phyloP scores from a whole-genome alignment of 1,139 yeast genomes.

The Hyphopichia khmerensis region DNA sequence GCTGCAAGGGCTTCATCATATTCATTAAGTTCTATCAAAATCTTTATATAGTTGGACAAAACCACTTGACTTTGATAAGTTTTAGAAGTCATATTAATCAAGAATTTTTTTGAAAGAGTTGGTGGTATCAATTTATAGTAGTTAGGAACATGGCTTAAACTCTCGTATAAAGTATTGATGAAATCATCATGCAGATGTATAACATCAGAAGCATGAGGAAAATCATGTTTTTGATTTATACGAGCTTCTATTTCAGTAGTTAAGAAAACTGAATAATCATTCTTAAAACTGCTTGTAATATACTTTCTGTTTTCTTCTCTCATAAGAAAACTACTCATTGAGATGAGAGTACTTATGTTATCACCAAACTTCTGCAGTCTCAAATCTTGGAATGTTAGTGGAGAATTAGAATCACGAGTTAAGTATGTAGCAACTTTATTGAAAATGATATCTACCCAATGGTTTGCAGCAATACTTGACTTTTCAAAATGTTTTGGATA shows the following conservation, averaged over 20 bases:
- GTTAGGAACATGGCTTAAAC: conserved; percentile 24
- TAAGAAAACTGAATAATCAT: conserved; percentile 30
- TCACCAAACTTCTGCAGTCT: conserved; percentile 22
- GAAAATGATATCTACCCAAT: conserved; percentile 39
- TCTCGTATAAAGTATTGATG: conserved; percentile 34
- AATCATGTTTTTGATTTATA: conserved; percentile 18
- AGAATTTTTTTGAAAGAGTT: conserved; percentile 29
- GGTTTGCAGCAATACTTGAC: conserved; percentile 36
- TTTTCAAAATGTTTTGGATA: conserved; percentile 28
- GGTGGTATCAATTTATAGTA: conserved; percentile 23
- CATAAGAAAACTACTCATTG: conserved; percentile 30
- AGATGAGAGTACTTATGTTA: conserved; percentile 26
- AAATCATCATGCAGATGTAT: conserved; percentile 24
- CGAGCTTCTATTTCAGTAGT: conserved; percentile 21
- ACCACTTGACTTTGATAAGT: conserved; percentile 42
- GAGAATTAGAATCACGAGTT: conserved; percentile 20
- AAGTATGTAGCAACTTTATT: conserved; percentile 23
- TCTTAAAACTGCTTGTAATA: conserved; percentile 23
- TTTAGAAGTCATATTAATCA: conserved; percentile 30
- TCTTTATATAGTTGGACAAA: conserved; percentile 31
- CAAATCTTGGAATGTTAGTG: conserved; percentile 21
- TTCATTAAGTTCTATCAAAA: conserved; percentile 35
- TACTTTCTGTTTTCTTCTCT: conserved; percentile 21
- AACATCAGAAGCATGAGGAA: conserved; percentile 34
- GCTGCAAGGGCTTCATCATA: conserved; percentile 48